These are phyloP conservation scores for Wickerhamomyces chaumierensis DNA, from an alignment of 805 yeast species.

Conservation along the genomic window DNA sequence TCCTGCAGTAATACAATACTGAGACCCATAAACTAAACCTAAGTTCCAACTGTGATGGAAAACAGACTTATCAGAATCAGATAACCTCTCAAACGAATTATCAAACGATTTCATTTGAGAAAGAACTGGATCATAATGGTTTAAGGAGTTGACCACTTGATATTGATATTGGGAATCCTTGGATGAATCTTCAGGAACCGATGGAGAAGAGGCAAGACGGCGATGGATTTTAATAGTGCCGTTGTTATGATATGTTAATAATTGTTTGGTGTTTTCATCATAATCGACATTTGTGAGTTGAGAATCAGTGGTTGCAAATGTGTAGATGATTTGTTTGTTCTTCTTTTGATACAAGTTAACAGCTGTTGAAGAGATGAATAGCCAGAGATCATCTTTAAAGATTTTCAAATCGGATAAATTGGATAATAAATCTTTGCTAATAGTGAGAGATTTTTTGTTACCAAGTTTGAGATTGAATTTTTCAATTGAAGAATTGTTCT, in stretches of 20 bases:
- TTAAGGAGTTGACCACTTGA: neutral
- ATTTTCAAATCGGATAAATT: neutral
- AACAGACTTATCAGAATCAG: neutral
- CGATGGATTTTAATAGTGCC: neutral
- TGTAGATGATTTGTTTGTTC: neutral
- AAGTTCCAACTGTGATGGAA: neutral
- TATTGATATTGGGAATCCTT: too few relatives aligned
- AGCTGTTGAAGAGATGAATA: neutral
- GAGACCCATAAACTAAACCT: neutral
- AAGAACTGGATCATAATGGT: neutral
- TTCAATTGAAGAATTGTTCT: neutral
- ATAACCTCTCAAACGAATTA: neutral
- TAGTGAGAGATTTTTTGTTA: neutral
- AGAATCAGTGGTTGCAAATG: neutral
- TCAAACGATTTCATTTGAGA: neutral
- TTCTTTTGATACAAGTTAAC: neutral
- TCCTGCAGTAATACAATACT: neutral
- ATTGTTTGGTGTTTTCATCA: neutral
- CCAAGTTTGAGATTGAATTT: neutral
- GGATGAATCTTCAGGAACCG: too few relatives aligned
- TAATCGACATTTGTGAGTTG: neutral
- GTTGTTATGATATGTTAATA: neutral
- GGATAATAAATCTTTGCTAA: neutral
- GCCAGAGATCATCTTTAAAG: neutral
- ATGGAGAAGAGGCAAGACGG: too few relatives aligned